These are phyloP conservation scores for Penicillium maclennaniae DNA, from an alignment of 495 filamentous ascomycete species.

Conservation along the genomic window DNA sequence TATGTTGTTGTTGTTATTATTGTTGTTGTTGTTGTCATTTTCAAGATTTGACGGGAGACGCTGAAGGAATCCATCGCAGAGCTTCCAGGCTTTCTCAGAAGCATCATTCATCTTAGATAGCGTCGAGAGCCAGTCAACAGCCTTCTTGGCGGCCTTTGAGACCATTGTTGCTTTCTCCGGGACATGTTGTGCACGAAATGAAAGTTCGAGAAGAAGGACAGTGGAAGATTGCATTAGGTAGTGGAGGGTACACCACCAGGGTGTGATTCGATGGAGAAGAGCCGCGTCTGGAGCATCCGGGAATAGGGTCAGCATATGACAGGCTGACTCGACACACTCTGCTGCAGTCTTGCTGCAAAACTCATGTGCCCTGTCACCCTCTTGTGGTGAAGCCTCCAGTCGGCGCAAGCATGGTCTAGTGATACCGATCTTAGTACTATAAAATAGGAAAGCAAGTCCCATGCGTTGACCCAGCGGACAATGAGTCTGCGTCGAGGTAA, in stretches of 20 bases:
- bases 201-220: conserved; percentile 56
- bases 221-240: conserved; percentile 59
- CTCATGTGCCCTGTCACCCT: conserved; percentile 35
- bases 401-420: conserved; percentile 59
- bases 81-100: conserved; percentile 49
- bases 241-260: conserved; percentile 64
- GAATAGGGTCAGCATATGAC: conserved; percentile 51
- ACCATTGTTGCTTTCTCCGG: conserved; percentile 49
- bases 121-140: conserved; percentile 49
- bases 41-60: conserved; percentile 39
- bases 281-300: conserved; percentile 37
- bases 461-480: conserved; percentile 36
- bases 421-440: conserved; percentile 57
- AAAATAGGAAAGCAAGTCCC: conserved; percentile 52
- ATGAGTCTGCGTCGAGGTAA: conserved; percentile 32
- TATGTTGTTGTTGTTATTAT: too few relatives aligned
- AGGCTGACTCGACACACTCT: conserved; percentile 57
- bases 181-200: conserved; percentile 51
- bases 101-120: conserved; percentile 44
- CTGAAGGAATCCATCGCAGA: conserved; percentile 46
- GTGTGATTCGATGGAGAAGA: conserved; percentile 47
- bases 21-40: too few relatives aligned
- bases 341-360: conserved; percentile 51
- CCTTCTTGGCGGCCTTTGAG: conserved; percentile 51
- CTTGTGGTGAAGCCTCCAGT: conserved; percentile 35